Conservation (phyloP, 1,284 basidiomycete genomes). For the Trichosporon asahii region DNA sequence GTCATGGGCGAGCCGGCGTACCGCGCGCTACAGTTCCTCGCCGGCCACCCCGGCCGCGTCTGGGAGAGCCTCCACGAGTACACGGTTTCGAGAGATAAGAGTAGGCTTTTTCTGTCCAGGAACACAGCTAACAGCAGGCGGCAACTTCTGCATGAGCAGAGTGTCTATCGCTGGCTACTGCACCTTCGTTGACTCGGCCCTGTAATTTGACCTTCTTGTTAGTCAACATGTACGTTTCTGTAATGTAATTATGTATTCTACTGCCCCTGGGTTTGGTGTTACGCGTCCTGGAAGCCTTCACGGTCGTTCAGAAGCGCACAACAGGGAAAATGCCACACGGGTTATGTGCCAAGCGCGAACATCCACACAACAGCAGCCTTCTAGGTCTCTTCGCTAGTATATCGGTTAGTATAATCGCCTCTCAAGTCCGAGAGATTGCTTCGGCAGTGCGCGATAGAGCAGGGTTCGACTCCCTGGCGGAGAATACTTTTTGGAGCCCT, state of each 20-base stretch:
- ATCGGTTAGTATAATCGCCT: slow-evolving; percentile 9
- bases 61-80: slow-evolving; percentile 1
- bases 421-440: background rate
- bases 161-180: background rate
- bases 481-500: background rate
- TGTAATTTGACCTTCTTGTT: background rate
- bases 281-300: too few relatives aligned
- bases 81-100: background rate
- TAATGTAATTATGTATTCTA: slow-evolving; percentile 29
- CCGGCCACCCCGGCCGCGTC: background rate
- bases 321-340: too few relatives aligned
- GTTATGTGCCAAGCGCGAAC: too few relatives aligned
- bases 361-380: background rate
- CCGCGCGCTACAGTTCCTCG: background rate
- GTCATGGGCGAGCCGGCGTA: background rate
- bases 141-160: slow-evolving; percentile 6
- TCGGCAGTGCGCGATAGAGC: slow-evolving; percentile 2
- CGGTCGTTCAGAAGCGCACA: too few relatives aligned
- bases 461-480: slow-evolving; percentile 7
- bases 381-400: background rate
- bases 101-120: background rate
- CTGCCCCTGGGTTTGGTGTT: too few relatives aligned
- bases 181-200: background rate
- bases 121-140: background rate
- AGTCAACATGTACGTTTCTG: slow-evolving; percentile 22